Base-by-base conservation (phyloP, 495 filamentous ascomycete genomes). In the Daldinia loculata region DNA sequence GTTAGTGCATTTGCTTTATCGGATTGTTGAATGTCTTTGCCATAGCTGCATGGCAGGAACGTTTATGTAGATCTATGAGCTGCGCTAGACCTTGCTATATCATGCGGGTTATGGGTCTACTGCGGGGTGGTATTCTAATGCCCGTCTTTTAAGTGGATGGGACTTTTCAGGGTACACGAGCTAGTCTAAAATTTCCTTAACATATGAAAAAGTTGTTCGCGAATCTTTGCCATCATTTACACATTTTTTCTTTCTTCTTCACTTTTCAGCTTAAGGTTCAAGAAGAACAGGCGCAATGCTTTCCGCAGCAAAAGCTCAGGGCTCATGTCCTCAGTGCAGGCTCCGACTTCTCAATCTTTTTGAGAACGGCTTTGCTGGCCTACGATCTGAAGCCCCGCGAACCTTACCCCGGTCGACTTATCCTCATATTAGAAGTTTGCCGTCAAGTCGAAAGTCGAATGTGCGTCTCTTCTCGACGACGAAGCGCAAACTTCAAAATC, bases 261-360 rank as follows among this genome's bases (percentile, higher is more conserved):
- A 0, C 34, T 53, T 71, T 79, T 59, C 36, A 79, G 17, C 19
- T 22, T 3, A 12, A 14, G 8, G 6, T 48, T 22, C 3, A 24
- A 17, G 14, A 29, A 12, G 24, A 17, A 22, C 24, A 48, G 19
- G 58, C 52, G 77, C 26, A 52, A 87, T 86, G 84, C 68, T 87
- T 51, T 82, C 82, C 55, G 82, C 81, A 14, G 69, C 80, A n/a
- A 83, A 80, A 66, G 61, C 77, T 51, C 80, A 79, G 39, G 77
- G 80, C 24, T 72, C 84, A 34, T 87, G 85, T 67, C 80, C 82
- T 60, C 79, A 80, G 62, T 88, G 85, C 69, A 82, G 84, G 66
- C 74, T 80, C 30, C 83, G 81, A 36, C 66, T 87, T 27, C 72
- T 84, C 27, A 77, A 79, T 41, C 64, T 86, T 64, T 77, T 86